Percentiles rank a stretch among this genome's conserved stretches.
phyloP scores from a whole-genome alignment of 805 yeast species.

The Candida awuae region DNA sequence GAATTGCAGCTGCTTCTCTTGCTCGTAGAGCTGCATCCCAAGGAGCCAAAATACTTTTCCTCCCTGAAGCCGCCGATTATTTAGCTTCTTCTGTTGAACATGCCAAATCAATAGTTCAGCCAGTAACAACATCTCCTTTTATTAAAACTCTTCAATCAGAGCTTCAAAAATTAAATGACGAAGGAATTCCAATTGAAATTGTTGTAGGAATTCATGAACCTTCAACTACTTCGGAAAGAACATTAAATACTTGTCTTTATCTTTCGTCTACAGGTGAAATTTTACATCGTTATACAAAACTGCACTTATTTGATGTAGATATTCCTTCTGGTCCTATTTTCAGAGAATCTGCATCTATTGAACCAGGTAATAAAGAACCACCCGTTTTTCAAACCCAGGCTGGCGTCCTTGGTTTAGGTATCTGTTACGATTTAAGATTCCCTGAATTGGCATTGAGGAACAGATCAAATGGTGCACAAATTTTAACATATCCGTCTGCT shows the following conservation, averaged over 20 bases:
- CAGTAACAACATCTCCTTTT: constrained; percentile 36
- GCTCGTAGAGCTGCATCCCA: constrained; percentile 54
- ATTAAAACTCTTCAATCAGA: constrained; percentile 37
- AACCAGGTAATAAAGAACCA: constrained; percentile 56
- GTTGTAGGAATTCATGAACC: constrained; percentile 91
- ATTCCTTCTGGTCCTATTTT: constrained; percentile 75
- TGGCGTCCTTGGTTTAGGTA: constrained; percentile 62
- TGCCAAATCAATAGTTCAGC: constrained; percentile 49
- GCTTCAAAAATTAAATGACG: constrained; percentile 32
- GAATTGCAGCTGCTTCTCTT: constrained; percentile 47
- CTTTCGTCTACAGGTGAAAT: constrained; percentile 58
- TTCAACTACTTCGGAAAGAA: constrained; percentile 31
- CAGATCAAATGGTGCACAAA: constrained; percentile 62
- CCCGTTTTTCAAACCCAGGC: constrained; percentile 51
- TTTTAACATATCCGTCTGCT: constrained; percentile 82
- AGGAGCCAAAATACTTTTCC: constrained; percentile 62
- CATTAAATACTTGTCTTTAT: constrained; percentile 69
- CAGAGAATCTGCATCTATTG: constrained; percentile 71
- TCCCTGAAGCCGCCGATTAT: constrained; percentile 94
- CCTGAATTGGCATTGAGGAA: constrained; percentile 69
- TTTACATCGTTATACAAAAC: constrained; percentile 64
- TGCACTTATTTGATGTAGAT: constrained; percentile 86
- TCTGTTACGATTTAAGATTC: constrained; percentile 83
- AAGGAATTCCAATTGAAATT: constrained; percentile 46
- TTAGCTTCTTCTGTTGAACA: constrained; percentile 63